Base-by-base conservation (phyloP, 129 eudicot species). In the Glebionis coronaria region DNA sequence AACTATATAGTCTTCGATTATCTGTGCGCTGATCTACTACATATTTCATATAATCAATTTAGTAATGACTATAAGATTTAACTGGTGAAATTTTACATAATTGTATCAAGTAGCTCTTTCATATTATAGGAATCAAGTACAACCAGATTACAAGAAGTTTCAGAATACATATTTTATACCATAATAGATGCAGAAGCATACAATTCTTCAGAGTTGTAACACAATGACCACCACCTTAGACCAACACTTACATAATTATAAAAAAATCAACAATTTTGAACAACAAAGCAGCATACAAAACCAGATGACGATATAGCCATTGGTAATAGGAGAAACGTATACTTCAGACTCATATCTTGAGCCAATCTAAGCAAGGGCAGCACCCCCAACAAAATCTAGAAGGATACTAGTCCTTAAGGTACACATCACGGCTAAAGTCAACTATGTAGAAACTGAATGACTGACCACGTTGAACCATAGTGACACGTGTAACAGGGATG, bases 321-420 rank as follows among this genome's bases (percentile, higher is more conserved):
- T 3, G 21, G 13, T 16, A 12, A 19, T 56, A 13, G 8, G 20
- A 56, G 52, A 23, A 59, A 31, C 63, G 57, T 35, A 44, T 14
- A 74, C 19, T 9, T 10, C 0, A 15, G 4, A 15, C 52, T 74
- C 67, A 93, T 55, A 86, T 10, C 67, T 82, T 89, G 63, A 93
- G 69, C 98, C 98, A 93, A 21, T 89, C 97, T 51, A 93, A 58
- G 83, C 98, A 93, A 16, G 98, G 88, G 83, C 98, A 93, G 0
- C 85, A 65, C 35, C 98, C 98, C 97, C 98, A 93, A 70, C 98
- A 93, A 64, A 93, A 86, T 77, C 86, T 81, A 28, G 98, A 82
- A 66, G 98, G 98, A 68, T 93, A 91, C 59, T 80, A 83, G 67
- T 86, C 98, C 81, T 93, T 88, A 23, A 84, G 72, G 74, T 93